Evolutionary conservation across 2,329 filamentous ascomycete species (phyloP), one percentile per base, ranked within the genome.

Genomic region (Balansia obtecta): DNA sequence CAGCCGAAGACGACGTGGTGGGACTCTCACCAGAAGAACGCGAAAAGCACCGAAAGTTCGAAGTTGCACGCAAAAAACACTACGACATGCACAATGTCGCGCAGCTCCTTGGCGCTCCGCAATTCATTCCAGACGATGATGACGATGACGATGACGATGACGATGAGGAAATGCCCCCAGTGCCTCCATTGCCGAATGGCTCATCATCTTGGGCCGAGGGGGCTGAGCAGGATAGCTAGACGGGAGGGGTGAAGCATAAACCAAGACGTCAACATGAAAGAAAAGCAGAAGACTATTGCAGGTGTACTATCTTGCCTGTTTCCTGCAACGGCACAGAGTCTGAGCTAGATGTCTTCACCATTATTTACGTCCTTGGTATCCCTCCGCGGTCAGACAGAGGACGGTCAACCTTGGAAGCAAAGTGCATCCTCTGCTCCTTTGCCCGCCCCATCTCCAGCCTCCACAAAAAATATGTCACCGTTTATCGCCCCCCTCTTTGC

Each of bases 11-110:
- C 48, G 72, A 75, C 27, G 56, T 72, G 61, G 64, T 70, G 20
- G 77, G 76, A 37, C 66, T 82, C 61, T 79, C 71, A 52, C 69
- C 76, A 41, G 88, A 95, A 66, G 90, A 95, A 65, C 75, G 74
- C 54, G 88, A 93, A 72, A 96, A 97, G 74, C 93, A 98, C 68
- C 80, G 78, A 63, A 82, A 86, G 64, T 98, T 98, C 66, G 90
- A 96, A 71, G 76, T 87, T 70, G 77, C 88, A 73, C 80, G 93
- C 62, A 96, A 93, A 82, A 91, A 83, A 73, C 93, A 98, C 69
- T 98, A 98, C 69, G 93, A 98, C 75, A 98, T 98, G 93, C 88
- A 81, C 71, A 86, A 93, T 63, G 89, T 96, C 52, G 95, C 93
- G 61, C 80, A 83, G 61, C 70, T 97, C 49, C 78, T 98, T 56